Evolutionary conservation across 768 basidiomycete genomes (phyloP), one percentile per base, ranked within the genome.

Genomic region (Coprinopsis cinerea): DNA sequence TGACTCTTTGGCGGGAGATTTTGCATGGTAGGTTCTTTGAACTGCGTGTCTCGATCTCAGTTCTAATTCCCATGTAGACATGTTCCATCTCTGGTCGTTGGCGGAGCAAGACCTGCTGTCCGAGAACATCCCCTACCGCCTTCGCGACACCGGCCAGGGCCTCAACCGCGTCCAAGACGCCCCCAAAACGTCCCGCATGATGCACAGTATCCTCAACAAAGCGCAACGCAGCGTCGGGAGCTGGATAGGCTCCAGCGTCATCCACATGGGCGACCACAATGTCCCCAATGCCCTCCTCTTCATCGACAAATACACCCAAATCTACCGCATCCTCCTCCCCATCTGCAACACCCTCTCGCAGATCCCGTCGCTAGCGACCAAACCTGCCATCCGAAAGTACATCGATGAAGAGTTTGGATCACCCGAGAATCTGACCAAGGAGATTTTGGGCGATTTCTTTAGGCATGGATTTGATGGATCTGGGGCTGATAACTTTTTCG

Each of bases 291-390:
- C 90, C 2, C 73, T 92, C 43, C 80, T 92, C 68, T 92, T 92
- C 75, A 90, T 92, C 57, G 88, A 92, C 76, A 92, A 92, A 62
- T 92, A 92, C 67, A 89, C 89, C 11, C 90, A 92, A 62, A 86
- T 92, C 42, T 92, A 92, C 67, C 85, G 90, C 57, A 92, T 92
- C 60, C 79, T 92, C 18, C 74, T 92, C 22, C 90, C 90, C 3
- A 86, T 92, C 51, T 91, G 88, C 71, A 92, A 85, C 56, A 81
- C 88, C 24, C 76, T 92, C 46, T 72, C 75, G 2, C 83, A 89
- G 54, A 85, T 92, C 51, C 81, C 85, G 13, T 58, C 60, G n/a
- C 68, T 92, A 18, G 70, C 74, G 5, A 69, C 77, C 44, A 88
- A 83, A 55, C 86, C 88, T 14, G 83, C 86, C 7, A 59, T 92